Conservation (phyloP, 2,329 filamentous ascomycete species). For the Byssoonygena ceratinophila region DNA sequence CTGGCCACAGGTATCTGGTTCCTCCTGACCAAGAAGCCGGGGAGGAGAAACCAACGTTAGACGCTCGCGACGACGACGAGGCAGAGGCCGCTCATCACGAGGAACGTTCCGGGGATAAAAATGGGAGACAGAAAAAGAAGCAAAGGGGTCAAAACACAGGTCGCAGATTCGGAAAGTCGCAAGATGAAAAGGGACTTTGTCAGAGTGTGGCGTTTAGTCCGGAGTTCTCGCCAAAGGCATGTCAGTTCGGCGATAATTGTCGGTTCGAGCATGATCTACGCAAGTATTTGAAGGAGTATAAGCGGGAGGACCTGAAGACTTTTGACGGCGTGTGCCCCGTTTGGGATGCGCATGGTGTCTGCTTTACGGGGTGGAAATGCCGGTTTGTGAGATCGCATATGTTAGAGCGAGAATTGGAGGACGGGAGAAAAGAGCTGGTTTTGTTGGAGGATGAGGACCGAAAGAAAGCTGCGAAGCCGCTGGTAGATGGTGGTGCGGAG, state of each 20-base stretch:
- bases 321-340: slow-evolving; percentile 72
- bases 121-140: slow-evolving; percentile 35
- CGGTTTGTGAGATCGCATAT: slow-evolving; percentile 83
- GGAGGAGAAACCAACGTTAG: slow-evolving; percentile 18
- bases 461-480: slow-evolving; percentile 32
- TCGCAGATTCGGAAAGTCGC: slow-evolving; percentile 68
- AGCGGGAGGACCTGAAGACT: slow-evolving; percentile 65
- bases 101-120: slow-evolving; percentile 30
- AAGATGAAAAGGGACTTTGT: slow-evolving; percentile 68
- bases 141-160: slow-evolving; percentile 70
- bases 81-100: slow-evolving; percentile 47
- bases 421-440: slow-evolving; percentile 73
- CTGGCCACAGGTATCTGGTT: not conserved
- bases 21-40: not conserved
- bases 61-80: slow-evolving; percentile 43
- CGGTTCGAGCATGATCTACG: slow-evolving; percentile 74
- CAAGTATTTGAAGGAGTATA: slow-evolving; percentile 71
- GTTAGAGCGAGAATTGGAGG: slow-evolving; percentile 62
- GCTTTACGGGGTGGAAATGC: slow-evolving; percentile 84
- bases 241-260: slow-evolving; percentile 70
- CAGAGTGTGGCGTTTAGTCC: slow-evolving; percentile 57
- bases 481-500: slow-evolving; percentile 31
- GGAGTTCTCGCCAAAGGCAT: slow-evolving; percentile 70
- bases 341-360: slow-evolving; percentile 64
- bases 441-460: slow-evolving; percentile 49